Conservation (phyloP, 2,329 filamentous ascomycete genomes). For the Niveomyces coronatus region DNA sequence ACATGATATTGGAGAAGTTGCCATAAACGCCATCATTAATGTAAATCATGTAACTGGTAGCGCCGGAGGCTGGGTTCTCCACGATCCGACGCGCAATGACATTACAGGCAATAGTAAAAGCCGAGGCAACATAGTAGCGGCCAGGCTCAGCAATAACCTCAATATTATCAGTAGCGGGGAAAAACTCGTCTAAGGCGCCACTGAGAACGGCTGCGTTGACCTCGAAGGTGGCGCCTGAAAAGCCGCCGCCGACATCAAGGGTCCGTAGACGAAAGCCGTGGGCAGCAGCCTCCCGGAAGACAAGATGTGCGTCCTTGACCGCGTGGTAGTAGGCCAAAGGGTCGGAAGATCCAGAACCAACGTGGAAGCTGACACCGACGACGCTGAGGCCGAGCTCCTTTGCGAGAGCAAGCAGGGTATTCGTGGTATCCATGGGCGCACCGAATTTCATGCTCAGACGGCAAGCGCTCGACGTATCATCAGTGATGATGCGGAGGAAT, state of each 20-base stretch:
- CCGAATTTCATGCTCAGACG: slow-evolving; percentile 97
- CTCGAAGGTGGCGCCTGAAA: slow-evolving; percentile 85
- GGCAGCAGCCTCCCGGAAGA: slow-evolving; percentile 74
- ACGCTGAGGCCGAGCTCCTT: slow-evolving; percentile 79
- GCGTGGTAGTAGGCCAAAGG: slow-evolving; percentile 86
- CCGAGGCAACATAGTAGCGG: slow-evolving; percentile 87
- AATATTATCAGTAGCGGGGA: slow-evolving; percentile 61
- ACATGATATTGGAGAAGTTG: slow-evolving; percentile 99
- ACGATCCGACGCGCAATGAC: slow-evolving; percentile 92
- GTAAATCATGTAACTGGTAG: slow-evolving; percentile 88
- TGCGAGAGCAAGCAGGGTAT: slow-evolving; percentile 67
- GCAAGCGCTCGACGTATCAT: slow-evolving; percentile 90
- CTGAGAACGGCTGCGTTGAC: slow-evolving; percentile 75
- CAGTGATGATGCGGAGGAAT: slow-evolving; percentile 87
- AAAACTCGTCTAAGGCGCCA: slow-evolving; percentile 74
- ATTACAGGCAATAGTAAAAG: slow-evolving; percentile 91
- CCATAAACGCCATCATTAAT: slow-evolving; percentile 96
- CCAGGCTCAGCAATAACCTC: slow-evolving; percentile 93
- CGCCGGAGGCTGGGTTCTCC: slow-evolving; percentile 53
- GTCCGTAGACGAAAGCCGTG: slow-evolving; percentile 76
- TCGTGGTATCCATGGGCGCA: slow-evolving; percentile 73
- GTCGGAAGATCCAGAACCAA: slow-evolving; percentile 91
- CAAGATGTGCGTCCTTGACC: slow-evolving; percentile 74
- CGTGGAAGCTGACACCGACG: slow-evolving; percentile 94
- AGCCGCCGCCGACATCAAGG: slow-evolving; percentile 89